phyloP scores from a whole-genome alignment of 306 rosid species.

The Prunus fruticosa region DNA sequence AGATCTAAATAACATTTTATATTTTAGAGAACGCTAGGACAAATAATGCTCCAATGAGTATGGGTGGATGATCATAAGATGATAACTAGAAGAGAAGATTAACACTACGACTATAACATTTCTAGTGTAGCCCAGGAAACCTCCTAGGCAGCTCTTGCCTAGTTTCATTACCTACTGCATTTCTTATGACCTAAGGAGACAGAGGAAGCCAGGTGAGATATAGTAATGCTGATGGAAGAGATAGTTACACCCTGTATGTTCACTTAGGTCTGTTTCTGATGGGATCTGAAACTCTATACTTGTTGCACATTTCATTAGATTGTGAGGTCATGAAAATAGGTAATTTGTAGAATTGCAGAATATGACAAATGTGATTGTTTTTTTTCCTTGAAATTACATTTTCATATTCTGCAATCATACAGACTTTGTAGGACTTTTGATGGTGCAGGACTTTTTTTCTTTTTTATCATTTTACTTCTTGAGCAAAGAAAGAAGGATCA shows the following conservation, averaged over 20 bases:
- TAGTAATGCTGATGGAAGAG: neutral
- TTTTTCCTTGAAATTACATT: neutral
- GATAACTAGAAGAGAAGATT: neutral
- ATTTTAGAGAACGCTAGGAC: neutral
- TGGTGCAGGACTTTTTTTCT: too few relatives aligned
- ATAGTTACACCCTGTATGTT: neutral
- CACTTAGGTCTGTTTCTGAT: neutral
- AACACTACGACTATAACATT: neutral
- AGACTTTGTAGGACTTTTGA: neutral
- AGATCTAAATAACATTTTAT: slow-evolving; percentile 21
- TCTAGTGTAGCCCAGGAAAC: neutral
- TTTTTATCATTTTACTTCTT: too few relatives aligned
- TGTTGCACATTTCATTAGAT: neutral
- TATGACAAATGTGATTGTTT: neutral
- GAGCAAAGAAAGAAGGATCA: neutral
- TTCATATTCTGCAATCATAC: neutral
- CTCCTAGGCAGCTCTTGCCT: neutral
- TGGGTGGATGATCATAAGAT: neutral
- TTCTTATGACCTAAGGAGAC: neutral
- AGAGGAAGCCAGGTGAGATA: neutral
- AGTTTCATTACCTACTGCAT: neutral
- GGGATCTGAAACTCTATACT: neutral
- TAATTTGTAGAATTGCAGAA: neutral
- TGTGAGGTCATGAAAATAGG: neutral
- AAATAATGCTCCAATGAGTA: neutral